A percentile compares a stretch with the other conserved stretches of the same genome.
Evolutionary conservation across 1,284 basidiomycete genomes (phyloP).

Genomic region (Baeospora myosura): DNA sequence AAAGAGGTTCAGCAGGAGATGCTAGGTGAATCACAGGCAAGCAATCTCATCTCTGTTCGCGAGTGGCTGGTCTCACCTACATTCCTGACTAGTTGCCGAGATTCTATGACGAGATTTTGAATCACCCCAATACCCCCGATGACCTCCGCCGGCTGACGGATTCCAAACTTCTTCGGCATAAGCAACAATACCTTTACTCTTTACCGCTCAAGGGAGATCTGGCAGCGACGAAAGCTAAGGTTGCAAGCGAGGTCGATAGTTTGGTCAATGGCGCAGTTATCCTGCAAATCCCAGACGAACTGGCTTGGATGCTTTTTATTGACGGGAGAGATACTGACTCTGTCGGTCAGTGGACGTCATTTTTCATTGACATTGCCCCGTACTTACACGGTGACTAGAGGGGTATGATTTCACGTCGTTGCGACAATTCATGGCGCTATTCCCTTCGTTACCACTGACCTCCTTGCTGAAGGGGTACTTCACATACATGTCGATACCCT

Average conservation of each 20-base stretch:
- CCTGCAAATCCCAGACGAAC: conserved; percentile 65
- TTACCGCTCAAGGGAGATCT: conserved; percentile 38
- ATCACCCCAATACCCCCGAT: conserved; percentile 71
- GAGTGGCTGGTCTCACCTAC: neutral
- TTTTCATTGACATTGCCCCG: conserved; percentile 5
- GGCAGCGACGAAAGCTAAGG: conserved; percentile 38
- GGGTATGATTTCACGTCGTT: conserved; percentile 61
- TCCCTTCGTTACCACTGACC: conserved; percentile 55
- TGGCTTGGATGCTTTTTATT: conserved; percentile 75
- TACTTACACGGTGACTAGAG: conserved; percentile 30
- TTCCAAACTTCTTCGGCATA: conserved; percentile 59
- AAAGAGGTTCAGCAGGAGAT: conserved; percentile 63
- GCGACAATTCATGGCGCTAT: conserved; percentile 60
- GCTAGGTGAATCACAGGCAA: conserved; percentile 51
- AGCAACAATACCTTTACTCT: conserved; percentile 50
- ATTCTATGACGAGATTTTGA: conserved; percentile 68
- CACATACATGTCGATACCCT: conserved; percentile 45
- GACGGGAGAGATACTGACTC: conserved; percentile 71
- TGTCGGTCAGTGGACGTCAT: conserved; percentile 43
- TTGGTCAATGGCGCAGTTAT: conserved; percentile 69
- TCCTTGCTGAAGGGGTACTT: conserved; percentile 67
- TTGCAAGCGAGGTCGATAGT: conserved; percentile 59
- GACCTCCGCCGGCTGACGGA: conserved; percentile 65
- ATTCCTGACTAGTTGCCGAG: conserved; percentile 45
- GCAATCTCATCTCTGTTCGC: conserved; percentile 7